phyloP scores from a whole-genome alignment of 139 green algal species.

The Parachlorella kessleri region DNA sequence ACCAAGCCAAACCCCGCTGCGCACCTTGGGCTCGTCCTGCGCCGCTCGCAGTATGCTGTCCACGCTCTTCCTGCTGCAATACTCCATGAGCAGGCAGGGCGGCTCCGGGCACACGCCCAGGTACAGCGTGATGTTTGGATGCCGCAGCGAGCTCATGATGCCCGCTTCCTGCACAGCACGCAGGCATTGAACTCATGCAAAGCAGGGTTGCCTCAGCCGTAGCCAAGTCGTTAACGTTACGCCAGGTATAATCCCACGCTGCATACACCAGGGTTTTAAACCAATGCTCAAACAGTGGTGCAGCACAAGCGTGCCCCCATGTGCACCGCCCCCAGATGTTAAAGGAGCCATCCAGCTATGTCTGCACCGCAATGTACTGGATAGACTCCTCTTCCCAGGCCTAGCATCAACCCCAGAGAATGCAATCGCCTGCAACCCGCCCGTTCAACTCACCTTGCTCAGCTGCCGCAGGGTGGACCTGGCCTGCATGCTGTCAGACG shows the following conservation, averaged over 20 bases:
- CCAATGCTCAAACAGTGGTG: no score
- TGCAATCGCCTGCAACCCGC: no score
- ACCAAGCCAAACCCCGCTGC: background rate
- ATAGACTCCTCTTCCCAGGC: no score
- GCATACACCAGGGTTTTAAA: no score
- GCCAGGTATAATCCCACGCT: no score
- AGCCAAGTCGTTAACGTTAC: no score
- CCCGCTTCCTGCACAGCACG: constrained; percentile 32
- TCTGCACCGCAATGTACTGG: no score
- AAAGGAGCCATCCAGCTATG: no score
- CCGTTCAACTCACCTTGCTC: constrained; percentile 1
- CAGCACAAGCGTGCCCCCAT: background rate
- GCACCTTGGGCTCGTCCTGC: background rate
- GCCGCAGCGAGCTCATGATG: constrained; percentile 46
- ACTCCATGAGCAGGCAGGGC: constrained; percentile 50
- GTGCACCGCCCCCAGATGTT: no score
- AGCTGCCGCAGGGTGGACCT: background rate
- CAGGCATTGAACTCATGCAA: no score
- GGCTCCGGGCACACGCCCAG: constrained; percentile 56
- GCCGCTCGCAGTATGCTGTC: constrained; percentile 42
- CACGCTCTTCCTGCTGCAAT: constrained; percentile 36
- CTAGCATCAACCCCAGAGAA: no score
- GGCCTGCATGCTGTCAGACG: constrained; percentile 1
- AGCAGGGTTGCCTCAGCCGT: no score
- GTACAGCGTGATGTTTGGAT: constrained; percentile 54